Percentiles rank a stretch among this genome's conserved stretches.
Evolutionary conservation across 139 green algal genomes (phyloP).

Genomic region (Closterium sp.): DNA sequence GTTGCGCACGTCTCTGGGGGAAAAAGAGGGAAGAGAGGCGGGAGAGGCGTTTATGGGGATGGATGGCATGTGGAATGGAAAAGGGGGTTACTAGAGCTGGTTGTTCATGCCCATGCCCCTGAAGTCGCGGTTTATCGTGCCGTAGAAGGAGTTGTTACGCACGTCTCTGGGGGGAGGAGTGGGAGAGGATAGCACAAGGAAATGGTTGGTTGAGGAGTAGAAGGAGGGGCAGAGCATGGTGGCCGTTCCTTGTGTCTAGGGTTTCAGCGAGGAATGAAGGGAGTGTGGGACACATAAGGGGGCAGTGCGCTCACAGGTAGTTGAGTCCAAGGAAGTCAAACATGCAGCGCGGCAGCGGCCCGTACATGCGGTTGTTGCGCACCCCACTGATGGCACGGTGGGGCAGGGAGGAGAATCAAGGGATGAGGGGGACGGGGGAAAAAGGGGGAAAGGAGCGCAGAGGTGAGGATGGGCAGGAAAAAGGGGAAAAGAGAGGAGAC

Average conservation of each 20-base stretch:
- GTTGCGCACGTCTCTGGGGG: not conserved
- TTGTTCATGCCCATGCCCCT: not conserved
- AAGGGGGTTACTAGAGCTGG: too few species aligned
- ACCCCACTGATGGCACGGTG: not conserved
- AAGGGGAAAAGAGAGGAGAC: not conserved
- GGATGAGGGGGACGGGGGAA: not conserved
- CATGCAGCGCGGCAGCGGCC: not conserved
- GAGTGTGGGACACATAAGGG: too few species aligned
- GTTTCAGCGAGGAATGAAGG: too few species aligned
- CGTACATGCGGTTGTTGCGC: not conserved
- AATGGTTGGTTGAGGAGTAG: not conserved
- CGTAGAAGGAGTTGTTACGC: not conserved
- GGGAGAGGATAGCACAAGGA: not conserved
- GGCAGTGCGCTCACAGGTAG: not conserved
- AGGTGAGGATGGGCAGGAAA: not conserved
- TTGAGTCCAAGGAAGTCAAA: not conserved
- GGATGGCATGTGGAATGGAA: too few species aligned
- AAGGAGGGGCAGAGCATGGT: too few species aligned
- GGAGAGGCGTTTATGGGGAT: not conserved
- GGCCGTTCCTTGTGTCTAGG: too few species aligned
- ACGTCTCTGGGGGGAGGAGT: not conserved
- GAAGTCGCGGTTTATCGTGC: not conserved
- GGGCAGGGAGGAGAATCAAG: not conserved
- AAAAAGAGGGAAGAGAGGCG: not conserved
- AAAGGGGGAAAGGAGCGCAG: too few species aligned